These are phyloP conservation scores for Ceratobasidium theobromae DNA, from an alignment of 1,284 basidiomycete genomes.

Conservation along the genomic window DNA sequence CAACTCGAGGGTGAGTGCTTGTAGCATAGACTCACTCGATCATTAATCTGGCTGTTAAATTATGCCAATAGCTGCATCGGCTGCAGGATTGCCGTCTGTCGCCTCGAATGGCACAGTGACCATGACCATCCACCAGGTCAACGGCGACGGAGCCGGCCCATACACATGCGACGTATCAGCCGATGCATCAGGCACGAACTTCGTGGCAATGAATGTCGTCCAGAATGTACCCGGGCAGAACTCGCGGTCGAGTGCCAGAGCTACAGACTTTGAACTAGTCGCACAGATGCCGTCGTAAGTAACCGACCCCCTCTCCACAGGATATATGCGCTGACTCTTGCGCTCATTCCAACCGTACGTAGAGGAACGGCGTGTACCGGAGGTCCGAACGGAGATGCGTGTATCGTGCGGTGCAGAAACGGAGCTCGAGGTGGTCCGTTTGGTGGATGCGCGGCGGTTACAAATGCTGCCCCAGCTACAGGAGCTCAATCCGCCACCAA, in stretches of 20 bases:
- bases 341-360: neutral
- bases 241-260: slow-evolving; percentile 37
- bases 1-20: slow-evolving; percentile 34
- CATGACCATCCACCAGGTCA: slow-evolving; percentile 20
- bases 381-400: slow-evolving; percentile 39
- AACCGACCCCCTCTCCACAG: slow-evolving; percentile 32
- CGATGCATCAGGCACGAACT: slow-evolving; percentile 38
- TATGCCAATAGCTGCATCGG: slow-evolving; percentile 17
- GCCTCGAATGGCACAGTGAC: neutral
- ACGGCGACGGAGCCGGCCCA: slow-evolving; percentile 20
- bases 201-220: slow-evolving; percentile 37
- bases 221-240: slow-evolving; percentile 38
- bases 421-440: slow-evolving; percentile 39
- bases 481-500: neutral
- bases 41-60: neutral
- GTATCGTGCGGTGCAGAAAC: slow-evolving; percentile 40
- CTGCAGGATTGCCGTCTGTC: slow-evolving; percentile 12
- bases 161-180: slow-evolving; percentile 29
- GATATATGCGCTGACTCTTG: neutral
- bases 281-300: slow-evolving; percentile 36
- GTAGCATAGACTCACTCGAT: neutral
- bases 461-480: slow-evolving; percentile 20
- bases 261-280: slow-evolving; percentile 38
- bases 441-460: slow-evolving; percentile 39
- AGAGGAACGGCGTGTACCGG: slow-evolving; percentile 38